Base-by-base conservation (phyloP, 1,139 yeast genomes). In the Pichia sp. region DNA sequence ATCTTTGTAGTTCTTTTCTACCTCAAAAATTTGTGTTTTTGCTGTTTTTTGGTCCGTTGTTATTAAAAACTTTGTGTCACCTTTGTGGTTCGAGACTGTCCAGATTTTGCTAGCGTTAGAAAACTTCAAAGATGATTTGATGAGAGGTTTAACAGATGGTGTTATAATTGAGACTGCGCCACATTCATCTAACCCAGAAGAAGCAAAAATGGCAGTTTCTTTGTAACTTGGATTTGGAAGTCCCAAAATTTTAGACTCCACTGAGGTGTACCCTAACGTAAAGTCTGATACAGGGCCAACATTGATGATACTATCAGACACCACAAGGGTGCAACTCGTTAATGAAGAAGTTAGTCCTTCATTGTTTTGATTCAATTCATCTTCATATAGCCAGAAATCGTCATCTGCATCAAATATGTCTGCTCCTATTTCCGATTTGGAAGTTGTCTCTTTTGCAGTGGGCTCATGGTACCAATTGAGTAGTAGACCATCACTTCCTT, bases 261-360 rank as follows among this genome's bases (percentile, higher is more conserved):
- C 75, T 0, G 90, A 77, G 42, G 80, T 76, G 53, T 77, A 74
- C 0, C 95, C 96, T 44, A 85, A 66, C 0, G 90, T 78, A 60
- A 90, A 78, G 49, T 84, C 81, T 2, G 89, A 77, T 11, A 88
- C 75, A 0, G 97, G 96, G 0, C 97, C 97, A 62, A 81, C 76
- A 62, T 85, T 87, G 2, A 77, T 66, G 29, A 92, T 70, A 3
- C 72, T 71, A 61, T 90, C 96, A 45, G 78, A 73, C 11, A 75
- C 61, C 15, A 70, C 68, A 52, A 82, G 79, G 50, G 73, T 72
- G 45, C 64, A 58, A 32, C 55, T 61, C 1, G 53, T 48, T n/a
- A 65, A 42, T 0, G 63, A 57, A 42, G 54, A 58, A 48, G 51
- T 55, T 36, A 51, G 52, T 45, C 56, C 67, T 67, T 67, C 50